A percentile compares a stretch with the other conserved stretches of the same genome.
These are phyloP conservation scores for Litchi chinensis DNA, from an alignment of 345 rosid genomes.

Conservation along the genomic window DNA sequence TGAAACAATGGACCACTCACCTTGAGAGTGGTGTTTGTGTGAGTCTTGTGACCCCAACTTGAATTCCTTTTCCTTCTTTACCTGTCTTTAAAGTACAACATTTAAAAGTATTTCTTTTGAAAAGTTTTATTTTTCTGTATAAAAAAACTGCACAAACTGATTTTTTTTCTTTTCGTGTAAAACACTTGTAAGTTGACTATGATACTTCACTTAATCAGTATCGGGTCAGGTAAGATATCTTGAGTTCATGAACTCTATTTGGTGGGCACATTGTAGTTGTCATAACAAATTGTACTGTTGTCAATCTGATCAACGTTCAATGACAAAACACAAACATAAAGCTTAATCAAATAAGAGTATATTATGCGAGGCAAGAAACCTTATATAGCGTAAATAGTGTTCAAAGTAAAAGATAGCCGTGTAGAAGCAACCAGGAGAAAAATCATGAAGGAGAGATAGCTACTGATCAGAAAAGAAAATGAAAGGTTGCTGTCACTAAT, in stretches of 20 bases:
- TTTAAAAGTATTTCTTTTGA: neutral
- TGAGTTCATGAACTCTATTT: neutral
- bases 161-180: too few species aligned
- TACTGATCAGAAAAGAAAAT: slow-evolving; percentile 20
- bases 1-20: slow-evolving; percentile 21
- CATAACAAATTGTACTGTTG: neutral
- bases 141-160: neutral
- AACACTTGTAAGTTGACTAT: neutral
- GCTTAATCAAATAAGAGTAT: too few species aligned
- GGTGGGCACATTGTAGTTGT: neutral
- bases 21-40: neutral
- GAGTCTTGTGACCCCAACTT: neutral
- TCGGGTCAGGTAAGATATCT: neutral
- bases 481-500: slow-evolving; percentile 16
- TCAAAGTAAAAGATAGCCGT: neutral
- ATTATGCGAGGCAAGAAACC: neutral
- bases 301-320: neutral
- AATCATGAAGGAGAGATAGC: slow-evolving; percentile 13
- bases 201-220: neutral
- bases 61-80: neutral
- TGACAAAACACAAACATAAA: neutral
- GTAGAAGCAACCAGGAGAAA: neutral
- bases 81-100: neutral
- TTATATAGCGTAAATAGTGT: neutral
- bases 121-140: neutral